These are phyloP conservation scores for Medicago lupulina DNA, from an alignment of 306 rosid species.

Conservation along the genomic window DNA sequence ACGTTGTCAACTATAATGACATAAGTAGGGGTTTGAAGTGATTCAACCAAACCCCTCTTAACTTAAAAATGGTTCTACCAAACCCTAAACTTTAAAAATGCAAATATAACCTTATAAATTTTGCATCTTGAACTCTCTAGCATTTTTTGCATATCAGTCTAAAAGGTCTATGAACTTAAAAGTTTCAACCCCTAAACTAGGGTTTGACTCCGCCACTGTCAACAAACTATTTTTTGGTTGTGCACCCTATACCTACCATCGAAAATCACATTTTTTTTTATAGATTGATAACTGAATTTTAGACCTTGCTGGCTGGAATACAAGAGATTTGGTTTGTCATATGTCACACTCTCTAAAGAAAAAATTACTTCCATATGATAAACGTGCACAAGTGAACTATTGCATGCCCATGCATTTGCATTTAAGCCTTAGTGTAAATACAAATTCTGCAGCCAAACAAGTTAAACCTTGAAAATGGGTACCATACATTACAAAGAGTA, in stretches of 20 bases:
- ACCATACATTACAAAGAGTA: conserved; percentile 12
- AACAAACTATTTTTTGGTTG: neutral
- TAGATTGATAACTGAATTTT: conserved; percentile 28
- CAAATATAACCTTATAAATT: too few relatives aligned
- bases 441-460: conserved; percentile 34
- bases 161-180: too few relatives aligned
- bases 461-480: conserved; percentile 8
- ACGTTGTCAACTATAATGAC: too few relatives aligned
- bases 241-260: neutral
- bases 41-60: too few relatives aligned
- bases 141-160: too few relatives aligned
- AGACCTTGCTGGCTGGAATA: neutral
- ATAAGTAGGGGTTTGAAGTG: too few relatives aligned
- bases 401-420: conserved; percentile 49
- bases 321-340: conserved; percentile 38
- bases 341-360: neutral
- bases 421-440: conserved; percentile 38
- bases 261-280: neutral
- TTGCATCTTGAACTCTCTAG: too few relatives aligned
- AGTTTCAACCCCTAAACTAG: too few relatives aligned
- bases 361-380: conserved; percentile 43
- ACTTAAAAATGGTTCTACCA: too few relatives aligned
- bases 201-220: too few relatives aligned
- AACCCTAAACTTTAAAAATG: too few relatives aligned
- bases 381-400: conserved; percentile 44